Evolutionary conservation across 2,329 filamentous ascomycete species (phyloP), one percentile per base, ranked within the genome.

Genomic region (Cercospora sp.): DNA sequence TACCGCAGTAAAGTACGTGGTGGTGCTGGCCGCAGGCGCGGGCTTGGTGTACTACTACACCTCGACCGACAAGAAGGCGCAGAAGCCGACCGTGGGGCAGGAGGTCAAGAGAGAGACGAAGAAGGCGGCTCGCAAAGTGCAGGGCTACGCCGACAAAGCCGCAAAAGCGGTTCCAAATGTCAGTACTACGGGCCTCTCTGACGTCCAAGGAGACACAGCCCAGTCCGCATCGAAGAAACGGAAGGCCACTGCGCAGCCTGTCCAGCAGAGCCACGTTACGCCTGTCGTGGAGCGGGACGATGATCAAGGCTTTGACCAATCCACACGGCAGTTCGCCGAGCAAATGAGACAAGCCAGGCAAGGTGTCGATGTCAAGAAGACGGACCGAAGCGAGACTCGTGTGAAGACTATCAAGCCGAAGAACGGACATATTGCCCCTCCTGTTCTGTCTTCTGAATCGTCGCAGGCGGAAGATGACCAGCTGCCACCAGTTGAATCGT

Each of bases 391-490:
- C 58, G 81, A 74, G 57, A 67, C 71, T 2, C 74, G 76, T 72
- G 75, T 71, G 66, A 78, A 75, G 82, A 89, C 63, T 83, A 88
- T 75, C 80, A 85, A 6, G 81, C 86, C 45, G n/a, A 73, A 75
- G 67, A 69, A 67, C 7, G 70, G 94, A 74, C 71, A 73, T 20
- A 66, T 72, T 6, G 67, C 72, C 48, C 74, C 72, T 66, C 80
- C 81, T 42, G 79, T 80, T 53, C 79, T 80, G 36, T 83, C 84
- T 12, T 84, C 87, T 60, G 84, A 87, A 6, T 91, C 91, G 0
- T 94, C 91, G 3, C 90, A 88, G 63, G 90, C 85, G 31, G 92
- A 94, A 13, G 92, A 95, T 75, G 91, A 96, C 75, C 92, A 96
- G 75, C 83, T 90, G 74, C 93, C 93, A 3, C 84, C 90, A 13